These are phyloP conservation scores for Colletotrichum ledebouriae DNA, from an alignment of 2,329 filamentous ascomycete genomes.

Conservation along the genomic window DNA sequence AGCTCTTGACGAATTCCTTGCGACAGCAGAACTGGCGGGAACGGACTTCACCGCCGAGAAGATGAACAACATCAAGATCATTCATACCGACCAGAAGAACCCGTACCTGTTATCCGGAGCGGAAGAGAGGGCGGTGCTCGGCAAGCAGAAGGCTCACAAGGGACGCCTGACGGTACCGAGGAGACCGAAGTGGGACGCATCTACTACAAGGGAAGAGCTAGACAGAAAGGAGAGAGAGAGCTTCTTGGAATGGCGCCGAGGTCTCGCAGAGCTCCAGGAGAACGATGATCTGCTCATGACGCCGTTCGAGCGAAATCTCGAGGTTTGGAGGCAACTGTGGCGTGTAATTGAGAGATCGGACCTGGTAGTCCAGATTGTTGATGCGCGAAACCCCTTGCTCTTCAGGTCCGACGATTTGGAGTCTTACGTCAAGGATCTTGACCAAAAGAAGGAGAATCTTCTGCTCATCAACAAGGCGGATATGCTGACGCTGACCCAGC, in stretches of 20 bases:
- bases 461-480: conserved; percentile 98
- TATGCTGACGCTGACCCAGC: conserved; percentile 94
- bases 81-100: conserved; percentile 96
- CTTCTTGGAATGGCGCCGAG: conserved; percentile 89
- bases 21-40: conserved; percentile 95
- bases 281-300: conserved; percentile 96
- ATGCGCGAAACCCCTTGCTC: conserved; percentile 92
- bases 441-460: conserved; percentile 88
- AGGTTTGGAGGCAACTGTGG: conserved; percentile 98
- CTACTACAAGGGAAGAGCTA: conserved; percentile 85
- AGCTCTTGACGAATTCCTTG: conserved; percentile 95
- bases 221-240: conserved; percentile 83
- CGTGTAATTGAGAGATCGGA: conserved; percentile 97
- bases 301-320: conserved; percentile 95
- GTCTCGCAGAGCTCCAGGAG: conserved; percentile 92
- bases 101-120: conserved; percentile 88
- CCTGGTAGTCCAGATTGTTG: conserved; percentile 96
- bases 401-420: conserved; percentile 96
- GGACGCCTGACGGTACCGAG: conserved; percentile 87
- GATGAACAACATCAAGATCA: conserved; percentile 99
- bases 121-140: conserved; percentile 83
- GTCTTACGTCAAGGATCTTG: conserved; percentile 92
- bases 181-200: conserved; percentile 88
- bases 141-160: conserved; percentile 87
- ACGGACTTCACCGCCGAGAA: conserved; percentile 99